Evolutionary conservation across 768 basidiomycete species (phyloP).

Genomic region (Rhizopogon vesiculosus): DNA sequence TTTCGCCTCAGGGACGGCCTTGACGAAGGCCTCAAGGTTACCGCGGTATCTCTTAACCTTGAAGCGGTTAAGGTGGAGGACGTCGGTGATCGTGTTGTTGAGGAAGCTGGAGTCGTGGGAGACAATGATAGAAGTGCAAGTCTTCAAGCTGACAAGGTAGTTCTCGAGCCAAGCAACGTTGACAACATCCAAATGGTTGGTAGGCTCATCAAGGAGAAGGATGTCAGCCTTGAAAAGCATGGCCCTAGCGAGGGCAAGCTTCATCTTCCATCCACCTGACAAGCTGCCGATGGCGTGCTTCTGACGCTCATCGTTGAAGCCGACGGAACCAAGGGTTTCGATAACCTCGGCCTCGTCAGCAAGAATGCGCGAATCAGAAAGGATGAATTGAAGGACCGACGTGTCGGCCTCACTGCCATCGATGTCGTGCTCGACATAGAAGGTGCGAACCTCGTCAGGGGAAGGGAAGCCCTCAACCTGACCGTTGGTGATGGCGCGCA

Average conservation of each 20-base stretch:
- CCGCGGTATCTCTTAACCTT: conserved; percentile 94
- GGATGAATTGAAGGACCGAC: conserved; percentile 84
- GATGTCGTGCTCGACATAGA: conserved; percentile 99
- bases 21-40: conserved; percentile 92
- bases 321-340: conserved; percentile 83
- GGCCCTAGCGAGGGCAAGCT: conserved; percentile 93
- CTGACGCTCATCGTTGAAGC: conserved; percentile 88
- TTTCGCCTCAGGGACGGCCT: conserved; percentile 93
- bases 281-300: conserved; percentile 79
- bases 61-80: conserved; percentile 97
- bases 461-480: conserved; percentile 99
- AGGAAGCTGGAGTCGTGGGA: conserved; percentile 98
- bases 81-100: conserved; percentile 97
- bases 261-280: conserved; percentile 99
- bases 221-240: conserved; percentile 99
- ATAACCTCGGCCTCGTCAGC: conserved; percentile 66
- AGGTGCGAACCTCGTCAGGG: conserved; percentile 94
- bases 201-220: conserved; percentile 93
- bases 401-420: conserved; percentile 93
- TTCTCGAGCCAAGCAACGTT: conserved; percentile 97
- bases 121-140: conserved; percentile 96
- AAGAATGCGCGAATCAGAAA: conserved; percentile 78
- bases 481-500: conserved; percentile 90
- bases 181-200: conserved; percentile 95
- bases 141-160: conserved; percentile 83